Base-by-base conservation (phyloP, 2,329 filamentous ascomycete genomes). In the Parastagonospora avenae region DNA sequence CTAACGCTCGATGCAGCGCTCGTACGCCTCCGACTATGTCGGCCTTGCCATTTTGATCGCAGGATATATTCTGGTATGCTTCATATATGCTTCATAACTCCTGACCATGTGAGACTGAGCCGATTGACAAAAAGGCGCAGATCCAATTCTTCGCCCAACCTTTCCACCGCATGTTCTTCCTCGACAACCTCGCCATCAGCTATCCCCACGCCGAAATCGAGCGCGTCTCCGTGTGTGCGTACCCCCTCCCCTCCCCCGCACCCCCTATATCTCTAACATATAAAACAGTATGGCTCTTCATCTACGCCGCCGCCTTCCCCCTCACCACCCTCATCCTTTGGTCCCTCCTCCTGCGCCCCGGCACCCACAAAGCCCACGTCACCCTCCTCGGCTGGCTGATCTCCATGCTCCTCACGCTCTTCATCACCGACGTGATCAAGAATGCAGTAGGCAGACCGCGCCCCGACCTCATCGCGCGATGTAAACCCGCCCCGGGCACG, bases 91-190 rank as follows among this genome's bases (percentile, higher is more conserved):
- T 14, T 8, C 24, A 7, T n/a, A 14, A 28, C 5, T 12, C 12
- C 12, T 3, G 12, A 24, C 12, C 38, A 28, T 8, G 19, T 24
- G 19, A 24, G 19, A 24, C 19, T 24, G 19, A 24, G 19, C 16
- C 24, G 12, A 40, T 29, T 61, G 24, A 65, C 52, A 36, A 42
- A 48, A 41, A 55, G 41, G 35, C 36, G 36, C 67, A 90, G 82
- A 80, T 91, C 37, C 80, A 85, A 73, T 77, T 89, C 63, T 80
- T 89, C 59, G 82, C 90, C 63, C 86, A 88, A 54, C 94, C 94
- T 0, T 97, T 97, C 72, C 92, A 97, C 73, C 91, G 91, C 76
- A 89, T 97, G 85, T 97, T 99, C 77, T 89, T 85, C 58, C 83
- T 97, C 55, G 89, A 92, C 70, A 91, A 97, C 71, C 82, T 90